phyloP scores from a whole-genome alignment of 208 protist genomes.

The Wallacemonas sp. region DNA sequence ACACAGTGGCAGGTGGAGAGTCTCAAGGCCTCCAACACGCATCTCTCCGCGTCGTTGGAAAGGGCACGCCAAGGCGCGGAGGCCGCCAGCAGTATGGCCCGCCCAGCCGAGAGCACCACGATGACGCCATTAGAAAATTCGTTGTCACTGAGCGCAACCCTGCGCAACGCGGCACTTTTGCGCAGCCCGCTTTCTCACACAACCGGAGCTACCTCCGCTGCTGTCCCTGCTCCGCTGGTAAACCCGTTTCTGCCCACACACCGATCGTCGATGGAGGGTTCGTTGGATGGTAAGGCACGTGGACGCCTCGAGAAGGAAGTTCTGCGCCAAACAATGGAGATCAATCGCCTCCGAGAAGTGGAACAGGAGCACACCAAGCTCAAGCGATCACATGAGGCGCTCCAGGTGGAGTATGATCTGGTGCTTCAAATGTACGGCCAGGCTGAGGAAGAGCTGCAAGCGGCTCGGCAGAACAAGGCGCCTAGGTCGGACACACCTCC shows the following conservation, averaged over 20 bases:
- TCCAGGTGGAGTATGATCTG: constrained; percentile 59
- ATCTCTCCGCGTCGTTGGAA: background rate
- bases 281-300: constrained; percentile 3
- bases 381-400: constrained; percentile 24
- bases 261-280: background rate
- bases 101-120: background rate
- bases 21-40: constrained; percentile 1
- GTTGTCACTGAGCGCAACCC: background rate
- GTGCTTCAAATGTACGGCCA: constrained; percentile 84
- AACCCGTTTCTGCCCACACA: constrained; percentile 1
- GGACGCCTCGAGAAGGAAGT: constrained; percentile 68
- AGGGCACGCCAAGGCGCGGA: background rate
- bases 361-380: constrained; percentile 25
- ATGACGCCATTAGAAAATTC: constrained; percentile 6
- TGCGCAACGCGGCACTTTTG: background rate
- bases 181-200: background rate
- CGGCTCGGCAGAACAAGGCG: background rate
- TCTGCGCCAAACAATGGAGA: constrained; percentile 67
- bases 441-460: constrained; percentile 53
- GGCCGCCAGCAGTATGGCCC: background rate
- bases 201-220: background rate
- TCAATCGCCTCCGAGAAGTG: constrained; percentile 48
- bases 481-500: background rate
- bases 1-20: constrained; percentile 8
- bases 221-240: background rate